These are phyloP conservation scores for Malus hybrid DNA, from an alignment of 331 rosid species.

Conservation along the genomic window DNA sequence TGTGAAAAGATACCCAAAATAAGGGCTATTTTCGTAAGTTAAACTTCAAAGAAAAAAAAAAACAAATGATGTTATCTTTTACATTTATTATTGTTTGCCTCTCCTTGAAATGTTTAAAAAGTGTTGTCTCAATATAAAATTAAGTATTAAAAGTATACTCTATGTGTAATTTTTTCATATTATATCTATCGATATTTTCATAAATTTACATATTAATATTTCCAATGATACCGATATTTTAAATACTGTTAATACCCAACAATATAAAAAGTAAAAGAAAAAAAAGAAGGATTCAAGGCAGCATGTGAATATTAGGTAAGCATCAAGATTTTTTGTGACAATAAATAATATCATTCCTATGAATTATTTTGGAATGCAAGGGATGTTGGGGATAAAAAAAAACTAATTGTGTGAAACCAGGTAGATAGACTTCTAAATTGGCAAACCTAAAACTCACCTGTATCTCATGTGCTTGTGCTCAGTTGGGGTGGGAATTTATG, in stretches of 20 bases:
- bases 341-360: not conserved
- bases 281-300: not conserved
- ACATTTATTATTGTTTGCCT: too few relatives aligned
- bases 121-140: too few relatives aligned
- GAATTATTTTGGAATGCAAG: not conserved
- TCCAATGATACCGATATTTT: too few relatives aligned
- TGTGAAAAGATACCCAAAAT: too few relatives aligned
- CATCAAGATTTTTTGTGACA: not conserved
- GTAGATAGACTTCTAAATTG: not conserved
- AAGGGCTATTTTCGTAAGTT: too few relatives aligned
- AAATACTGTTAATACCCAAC: not conserved
- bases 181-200: too few relatives aligned
- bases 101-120: too few relatives aligned
- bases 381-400: not conserved
- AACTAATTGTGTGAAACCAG: not conserved
- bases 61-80: too few relatives aligned
- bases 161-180: too few relatives aligned
- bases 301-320: not conserved
- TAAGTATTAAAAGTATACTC: too few relatives aligned
- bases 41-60: too few relatives aligned
- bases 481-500: constrained; percentile 3
- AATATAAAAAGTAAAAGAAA: not conserved
- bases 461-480: constrained; percentile 4
- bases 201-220: too few relatives aligned
- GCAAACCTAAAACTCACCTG: not conserved